Base-by-base conservation (phyloP, 768 basidiomycete genomes). In the Leucosporidium creatinivorum region DNA sequence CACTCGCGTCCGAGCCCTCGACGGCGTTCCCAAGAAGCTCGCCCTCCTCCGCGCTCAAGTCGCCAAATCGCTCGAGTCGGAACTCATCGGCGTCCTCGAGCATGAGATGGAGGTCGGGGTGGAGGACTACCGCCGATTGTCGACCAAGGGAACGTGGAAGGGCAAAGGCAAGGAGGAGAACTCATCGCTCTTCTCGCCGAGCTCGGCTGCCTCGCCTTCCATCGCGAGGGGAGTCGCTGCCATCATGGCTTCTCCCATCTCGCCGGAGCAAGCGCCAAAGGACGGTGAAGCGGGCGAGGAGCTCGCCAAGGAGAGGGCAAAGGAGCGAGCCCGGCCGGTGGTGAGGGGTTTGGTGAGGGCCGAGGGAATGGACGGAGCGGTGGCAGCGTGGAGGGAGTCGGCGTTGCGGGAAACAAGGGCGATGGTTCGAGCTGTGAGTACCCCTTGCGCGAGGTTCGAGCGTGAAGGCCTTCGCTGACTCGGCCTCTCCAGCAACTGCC, bases 1-100 rank as follows among this genome's bases (percentile, higher is more conserved):
- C 17, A 87, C 87, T 0, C 84, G 85, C 0, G 79, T 93, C 31
- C 77, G 80, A 13, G 87, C 91, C 1, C 91, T 92, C 69, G 74
- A 84, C n/a, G 83, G 86, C 15, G 82, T 96, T 18, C 91, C 92
- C 0, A 75, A 80, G 8, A 87, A 89, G 72, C 81, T 96, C 19
- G 84, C 83, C n/a, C 79, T 81, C 1, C 79, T 94, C 50, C 86
- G 87, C 0, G 80, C 85, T 74, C 85, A 91, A 73, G 90, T 96
- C 70, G 85, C 88, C 0, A 80, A 83, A 3, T 88, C 89, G 0
- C 80, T 96, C 28, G 86, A 90, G 9, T 81, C 84, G 23, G 91
- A 94, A 75, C 80, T 93, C 3, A 85, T 90, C n/a, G 81, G 82
- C 30, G 83, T 87, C 4, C 81, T 93, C 33, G 82, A 83, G 57